Base-by-base conservation (phyloP, 441 rosid genomes). In the Viola pubescens region DNA sequence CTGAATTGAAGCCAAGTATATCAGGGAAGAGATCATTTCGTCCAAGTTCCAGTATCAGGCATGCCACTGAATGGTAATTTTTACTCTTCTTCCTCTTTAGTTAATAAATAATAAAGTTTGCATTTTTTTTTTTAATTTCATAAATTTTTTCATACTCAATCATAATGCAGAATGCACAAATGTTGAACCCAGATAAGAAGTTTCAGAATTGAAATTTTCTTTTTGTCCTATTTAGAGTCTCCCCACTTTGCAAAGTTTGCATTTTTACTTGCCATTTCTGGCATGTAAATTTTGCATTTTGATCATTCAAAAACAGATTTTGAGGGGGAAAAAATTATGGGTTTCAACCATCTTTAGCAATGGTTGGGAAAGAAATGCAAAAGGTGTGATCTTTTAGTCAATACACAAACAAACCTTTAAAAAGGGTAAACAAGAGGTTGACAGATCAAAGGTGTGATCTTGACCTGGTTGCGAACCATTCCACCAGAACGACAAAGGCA, bases 11-110 rank as follows among this genome's bases (percentile, higher is more conserved):
- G 79, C 90, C 97, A 64, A 81, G 87, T 61, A 74, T 87, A 34
- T 89, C 98, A 5, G 94, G 94, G 58, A 87, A 88, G 81, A 82
- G 96, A 77, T 76, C 88, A 1, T 86, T 89, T 76, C 94, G 97
- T 66, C 86, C 89, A 14, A 87, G 77, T 64, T 84, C 97, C 14
- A 92, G 82, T 44, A 85, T 87, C 52, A 82, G 98, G 62, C 97
- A 89, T 73, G 91, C 96, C 68, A 78, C 95, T 54, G 98, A 92
- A 77, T 92, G 98, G 97, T 92, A 81, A 64, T 58, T 37, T 63
- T 58, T 1, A 26, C 0, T 26, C 34, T 26, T 26, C 34, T 26
- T 26, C 3, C 34, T 26, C 34, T 26, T 26, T 26, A 26, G 34
- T 26, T 26, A 26, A 26, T 26, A 26, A 26, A 26, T 26, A 26